These are phyloP conservation scores for Paracorniculantispora psalliotae DNA, from an alignment of 2,329 filamentous ascomycete genomes.

Conservation along the genomic window DNA sequence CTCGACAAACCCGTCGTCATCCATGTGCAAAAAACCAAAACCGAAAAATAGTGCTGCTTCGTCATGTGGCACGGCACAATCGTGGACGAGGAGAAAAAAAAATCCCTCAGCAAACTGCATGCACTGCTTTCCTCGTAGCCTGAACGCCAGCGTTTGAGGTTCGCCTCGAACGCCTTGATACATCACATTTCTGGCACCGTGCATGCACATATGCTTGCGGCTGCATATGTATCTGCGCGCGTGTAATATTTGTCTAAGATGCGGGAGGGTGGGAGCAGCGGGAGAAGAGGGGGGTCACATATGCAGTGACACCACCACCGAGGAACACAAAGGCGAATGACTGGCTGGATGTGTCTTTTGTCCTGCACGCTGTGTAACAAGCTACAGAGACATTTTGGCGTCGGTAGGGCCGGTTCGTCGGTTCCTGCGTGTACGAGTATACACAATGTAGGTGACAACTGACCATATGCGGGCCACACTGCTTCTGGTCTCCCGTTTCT, in stretches of 20 bases:
- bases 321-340: not conserved
- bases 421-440: not conserved
- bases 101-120: not conserved
- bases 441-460: not conserved
- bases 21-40: not conserved
- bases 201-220: not conserved
- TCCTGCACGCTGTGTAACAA: not conserved
- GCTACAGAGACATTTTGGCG: not conserved
- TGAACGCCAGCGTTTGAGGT: not conserved
- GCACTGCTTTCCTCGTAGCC: not conserved
- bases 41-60: not conserved
- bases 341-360: not conserved
- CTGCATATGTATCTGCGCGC: not conserved
- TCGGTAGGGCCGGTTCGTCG: not conserved
- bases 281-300: not conserved
- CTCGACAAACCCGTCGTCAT: not conserved
- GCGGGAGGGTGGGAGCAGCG: too few relatives aligned
- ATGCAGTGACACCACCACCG: not conserved
- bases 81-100: not conserved
- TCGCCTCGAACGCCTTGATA: not conserved
- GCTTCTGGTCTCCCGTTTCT: too few relatives aligned
- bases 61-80: not conserved
- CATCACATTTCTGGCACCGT: not conserved
- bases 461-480: not conserved
- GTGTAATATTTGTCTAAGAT: not conserved